Evolutionary conservation across 352 stramenopile genomes (phyloP).

Genomic region (Pythium scleroteichum): DNA sequence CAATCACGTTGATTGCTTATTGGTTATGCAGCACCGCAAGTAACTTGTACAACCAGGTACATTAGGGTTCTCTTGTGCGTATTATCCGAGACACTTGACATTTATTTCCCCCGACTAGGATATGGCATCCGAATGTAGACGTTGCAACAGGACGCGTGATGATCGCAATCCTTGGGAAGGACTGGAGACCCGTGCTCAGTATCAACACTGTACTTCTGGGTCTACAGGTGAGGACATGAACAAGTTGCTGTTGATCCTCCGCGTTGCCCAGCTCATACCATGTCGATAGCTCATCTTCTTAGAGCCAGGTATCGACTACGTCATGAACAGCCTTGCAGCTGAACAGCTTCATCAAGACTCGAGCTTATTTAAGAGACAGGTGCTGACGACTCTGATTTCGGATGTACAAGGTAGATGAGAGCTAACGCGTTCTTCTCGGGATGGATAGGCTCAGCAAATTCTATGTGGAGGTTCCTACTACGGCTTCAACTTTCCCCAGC

Average conservation of each 20-base stretch:
- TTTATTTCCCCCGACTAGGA: slow-evolving; percentile 31
- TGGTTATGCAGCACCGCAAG: slow-evolving; percentile 50
- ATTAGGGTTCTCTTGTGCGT: no score
- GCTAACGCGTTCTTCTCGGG: no score
- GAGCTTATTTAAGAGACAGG: slow-evolving; percentile 45
- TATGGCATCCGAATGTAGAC: slow-evolving; percentile 88
- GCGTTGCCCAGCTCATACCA: not conserved
- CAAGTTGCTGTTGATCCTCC: no score
- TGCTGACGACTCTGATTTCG: not conserved
- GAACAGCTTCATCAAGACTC: slow-evolving; percentile 58
- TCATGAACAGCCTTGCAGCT: slow-evolving; percentile 55
- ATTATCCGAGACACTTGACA: no score
- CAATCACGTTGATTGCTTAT: not conserved
- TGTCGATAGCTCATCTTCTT: slow-evolving; percentile 72
- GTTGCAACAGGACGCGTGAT: slow-evolving; percentile 74
- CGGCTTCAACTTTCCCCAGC: slow-evolving; percentile 58
- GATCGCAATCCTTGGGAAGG: slow-evolving; percentile 83
- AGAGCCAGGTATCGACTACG: slow-evolving; percentile 68
- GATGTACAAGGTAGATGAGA: not conserved
- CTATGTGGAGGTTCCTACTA: slow-evolving; percentile 62
- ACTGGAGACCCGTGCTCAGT: slow-evolving; percentile 83
- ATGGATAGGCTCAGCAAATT: slow-evolving; percentile 49
- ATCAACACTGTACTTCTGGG: slow-evolving; percentile 87
- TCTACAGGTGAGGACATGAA: slow-evolving; percentile 50
- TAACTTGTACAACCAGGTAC: slow-evolving; percentile 72